A percentile compares a stretch with the other conserved stretches of the same genome.
Conservation (phyloP, 129 eudicot genomes). For the Gnaphalium uliginosum region DNA sequence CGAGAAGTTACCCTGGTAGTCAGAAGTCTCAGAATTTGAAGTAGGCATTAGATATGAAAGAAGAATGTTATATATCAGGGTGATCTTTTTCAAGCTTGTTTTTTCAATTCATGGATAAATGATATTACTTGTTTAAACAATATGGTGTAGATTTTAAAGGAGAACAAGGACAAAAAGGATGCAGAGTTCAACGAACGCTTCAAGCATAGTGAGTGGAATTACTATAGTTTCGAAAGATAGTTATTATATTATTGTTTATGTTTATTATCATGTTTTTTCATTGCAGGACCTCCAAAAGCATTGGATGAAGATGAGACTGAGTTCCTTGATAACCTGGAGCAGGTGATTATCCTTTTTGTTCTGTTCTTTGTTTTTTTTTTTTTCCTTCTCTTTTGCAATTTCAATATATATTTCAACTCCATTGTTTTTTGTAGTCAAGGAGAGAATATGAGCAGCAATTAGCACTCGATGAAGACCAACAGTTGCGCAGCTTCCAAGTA, state of each 20-base stretch:
- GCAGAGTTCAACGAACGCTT: constrained; percentile 97
- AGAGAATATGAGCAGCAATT: constrained; percentile 80
- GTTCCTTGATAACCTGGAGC: constrained; percentile 80
- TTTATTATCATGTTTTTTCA: constrained; percentile 10
- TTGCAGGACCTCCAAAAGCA: constrained; percentile 98
- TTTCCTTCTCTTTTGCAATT: background rate
- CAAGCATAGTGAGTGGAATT: constrained; percentile 69
- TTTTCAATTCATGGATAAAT: background rate
- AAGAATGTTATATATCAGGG: too few relatives aligned
- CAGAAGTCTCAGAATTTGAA: too few relatives aligned
- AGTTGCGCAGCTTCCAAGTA: constrained; percentile 78
- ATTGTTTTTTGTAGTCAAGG: constrained; percentile 62
- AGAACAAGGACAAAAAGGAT: constrained; percentile 91
- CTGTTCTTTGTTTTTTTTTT: background rate
- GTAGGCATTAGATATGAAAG: too few relatives aligned
- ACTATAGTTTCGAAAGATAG: too few relatives aligned
- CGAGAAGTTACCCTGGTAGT: too few relatives aligned
- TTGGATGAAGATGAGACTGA: constrained; percentile 97
- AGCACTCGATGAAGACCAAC: constrained; percentile 78
- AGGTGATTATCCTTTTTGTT: constrained; percentile 45
- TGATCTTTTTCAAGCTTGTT: constrained; percentile 11
- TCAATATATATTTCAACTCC: background rate
- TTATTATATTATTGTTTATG: too few relatives aligned
- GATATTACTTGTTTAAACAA: constrained; percentile 3
- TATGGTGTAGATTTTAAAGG: constrained; percentile 67